Conservation (phyloP, 2,329 filamentous ascomycete species). For the Dryadomyces sulphureus region DNA sequence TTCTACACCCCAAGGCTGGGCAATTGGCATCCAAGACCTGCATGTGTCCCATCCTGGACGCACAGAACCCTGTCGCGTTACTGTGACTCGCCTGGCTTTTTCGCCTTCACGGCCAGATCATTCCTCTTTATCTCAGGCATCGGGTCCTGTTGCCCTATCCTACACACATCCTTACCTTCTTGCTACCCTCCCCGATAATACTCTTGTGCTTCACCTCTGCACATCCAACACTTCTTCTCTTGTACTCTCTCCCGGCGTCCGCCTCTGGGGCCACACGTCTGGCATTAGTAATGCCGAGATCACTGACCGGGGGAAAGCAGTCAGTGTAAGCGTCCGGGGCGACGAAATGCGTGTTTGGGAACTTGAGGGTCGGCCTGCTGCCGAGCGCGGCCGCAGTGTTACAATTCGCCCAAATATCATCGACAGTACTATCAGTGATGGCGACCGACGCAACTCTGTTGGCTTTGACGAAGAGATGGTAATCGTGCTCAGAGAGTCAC, state of each 20-base stretch:
- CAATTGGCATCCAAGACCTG: constrained; percentile 81
- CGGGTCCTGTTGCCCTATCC: constrained; percentile 46
- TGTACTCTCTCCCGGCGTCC: constrained; percentile 55
- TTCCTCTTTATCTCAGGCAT: not conserved
- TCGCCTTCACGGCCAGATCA: not conserved
- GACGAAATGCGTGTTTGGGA: constrained; percentile 80
- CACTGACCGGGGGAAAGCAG: constrained; percentile 70
- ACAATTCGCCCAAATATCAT: constrained; percentile 28
- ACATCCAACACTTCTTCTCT: constrained; percentile 54
- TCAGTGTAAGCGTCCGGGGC: constrained; percentile 73
- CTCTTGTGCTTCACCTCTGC: constrained; percentile 67
- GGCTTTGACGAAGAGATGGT: constrained; percentile 88
- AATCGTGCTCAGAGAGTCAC: constrained; percentile 64
- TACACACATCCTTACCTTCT: constrained; percentile 77
- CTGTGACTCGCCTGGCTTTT: constrained; percentile 23
- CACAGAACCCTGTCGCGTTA: constrained; percentile 18
- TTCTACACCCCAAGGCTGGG: constrained; percentile 68
- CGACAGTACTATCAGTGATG: constrained; percentile 20
- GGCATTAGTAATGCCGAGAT: constrained; percentile 77
- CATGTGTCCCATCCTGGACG: constrained; percentile 31
- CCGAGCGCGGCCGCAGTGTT: constrained; percentile 27
- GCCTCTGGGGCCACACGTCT: constrained; percentile 85
- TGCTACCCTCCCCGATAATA: constrained; percentile 75
- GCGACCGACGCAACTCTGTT: constrained; percentile 47
- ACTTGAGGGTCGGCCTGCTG: constrained; percentile 44